These are phyloP conservation scores for Corchorus olitorius DNA, from an alignment of 345 rosid species.

Conservation along the genomic window DNA sequence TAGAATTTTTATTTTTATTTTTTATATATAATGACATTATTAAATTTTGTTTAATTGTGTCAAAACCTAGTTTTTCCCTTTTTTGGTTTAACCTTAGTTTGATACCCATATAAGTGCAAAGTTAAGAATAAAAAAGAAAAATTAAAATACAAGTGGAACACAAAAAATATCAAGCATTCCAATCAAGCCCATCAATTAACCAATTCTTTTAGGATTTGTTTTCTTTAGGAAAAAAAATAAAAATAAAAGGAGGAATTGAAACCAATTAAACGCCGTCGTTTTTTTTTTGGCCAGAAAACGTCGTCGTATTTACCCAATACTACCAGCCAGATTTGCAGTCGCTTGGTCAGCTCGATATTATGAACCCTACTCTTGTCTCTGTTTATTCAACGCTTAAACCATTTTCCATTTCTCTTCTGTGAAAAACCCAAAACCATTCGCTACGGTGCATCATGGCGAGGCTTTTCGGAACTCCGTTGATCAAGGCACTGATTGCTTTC, in stretches of 20 bases:
- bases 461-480: slow-evolving; percentile 31
- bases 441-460: slow-evolving; percentile 23
- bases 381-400: slow-evolving; percentile 15
- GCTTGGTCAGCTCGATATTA: slow-evolving; percentile 3
- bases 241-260: too few species aligned
- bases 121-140: too few species aligned
- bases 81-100: too few species aligned
- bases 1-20: too few species aligned
- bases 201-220: background rate
- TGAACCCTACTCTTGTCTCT: slow-evolving; percentile 6
- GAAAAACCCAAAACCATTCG: background rate
- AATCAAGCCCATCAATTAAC: too few species aligned
- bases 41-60: background rate
- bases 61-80: background rate
- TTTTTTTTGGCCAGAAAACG: too few species aligned
- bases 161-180: too few species aligned
- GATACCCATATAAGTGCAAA: too few species aligned
- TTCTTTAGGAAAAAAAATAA: background rate
- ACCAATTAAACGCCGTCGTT: background rate
- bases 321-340: background rate
- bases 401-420: background rate
- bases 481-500: slow-evolving; percentile 42
- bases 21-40: too few species aligned
- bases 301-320: background rate
- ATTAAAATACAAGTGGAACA: too few species aligned